Evolutionary conservation across 208 protist genomes (phyloP).

Genomic region (Balamuthia mandrillaris): DNA sequence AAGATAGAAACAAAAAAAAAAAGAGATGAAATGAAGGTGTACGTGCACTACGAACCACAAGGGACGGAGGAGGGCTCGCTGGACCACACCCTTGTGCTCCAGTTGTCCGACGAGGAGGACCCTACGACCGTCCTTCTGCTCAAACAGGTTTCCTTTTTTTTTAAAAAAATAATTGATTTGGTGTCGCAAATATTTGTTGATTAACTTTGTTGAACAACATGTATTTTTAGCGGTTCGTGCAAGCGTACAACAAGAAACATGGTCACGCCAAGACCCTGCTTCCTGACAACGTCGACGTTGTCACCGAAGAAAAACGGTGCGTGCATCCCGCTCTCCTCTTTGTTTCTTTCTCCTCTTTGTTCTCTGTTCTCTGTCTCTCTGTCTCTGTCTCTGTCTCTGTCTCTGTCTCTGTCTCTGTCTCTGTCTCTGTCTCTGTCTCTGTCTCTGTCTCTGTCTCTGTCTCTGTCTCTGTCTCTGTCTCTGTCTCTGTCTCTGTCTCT

Average conservation of each 20-base stretch:
- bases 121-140: background rate
- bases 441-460: too few relatives aligned
- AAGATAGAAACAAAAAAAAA: too few relatives aligned
- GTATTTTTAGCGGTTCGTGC: background rate
- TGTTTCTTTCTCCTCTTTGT: background rate
- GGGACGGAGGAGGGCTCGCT: background rate
- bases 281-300: background rate
- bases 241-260: background rate
- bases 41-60: background rate
- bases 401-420: background rate
- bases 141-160: background rate
- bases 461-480: too few relatives aligned
- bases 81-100: background rate
- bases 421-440: background rate
- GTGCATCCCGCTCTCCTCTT: background rate
- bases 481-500: too few relatives aligned
- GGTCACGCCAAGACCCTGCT: background rate
- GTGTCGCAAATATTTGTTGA: too few relatives aligned
- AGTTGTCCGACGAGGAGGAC: background rate
- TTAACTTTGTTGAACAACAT: background rate
- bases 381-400: background rate
- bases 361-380: background rate
- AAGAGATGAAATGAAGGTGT: constrained; percentile 7
- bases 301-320: background rate
- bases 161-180: background rate